These are phyloP conservation scores for Nigrospora oryzae DNA, from an alignment of 2,329 filamentous ascomycete genomes.

Conservation along the genomic window DNA sequence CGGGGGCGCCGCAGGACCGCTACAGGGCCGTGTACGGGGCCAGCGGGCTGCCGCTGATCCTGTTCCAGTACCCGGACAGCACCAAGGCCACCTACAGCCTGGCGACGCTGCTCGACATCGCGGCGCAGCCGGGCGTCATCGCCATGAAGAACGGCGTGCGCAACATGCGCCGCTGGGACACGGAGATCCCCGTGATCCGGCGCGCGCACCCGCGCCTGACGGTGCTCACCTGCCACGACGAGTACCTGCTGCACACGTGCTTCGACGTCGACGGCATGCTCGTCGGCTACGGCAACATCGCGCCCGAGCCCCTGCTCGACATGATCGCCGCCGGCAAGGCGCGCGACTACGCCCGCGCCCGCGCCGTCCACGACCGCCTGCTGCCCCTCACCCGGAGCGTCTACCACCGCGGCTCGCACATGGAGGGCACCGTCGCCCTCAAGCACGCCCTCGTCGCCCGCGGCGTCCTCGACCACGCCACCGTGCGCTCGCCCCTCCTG, in stretches of 20 bases:
- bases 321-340: constrained; percentile 41
- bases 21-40: constrained; percentile 41
- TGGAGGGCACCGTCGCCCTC: constrained; percentile 43
- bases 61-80: constrained; percentile 45
- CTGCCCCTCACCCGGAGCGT: constrained; percentile 43
- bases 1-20: constrained; percentile 41
- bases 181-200: constrained; percentile 44
- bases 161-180: constrained; percentile 49
- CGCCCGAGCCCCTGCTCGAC: constrained; percentile 38
- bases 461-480: constrained; percentile 39
- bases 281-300: constrained; percentile 42
- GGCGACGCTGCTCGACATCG: constrained; percentile 40
- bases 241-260: constrained; percentile 41
- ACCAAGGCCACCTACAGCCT: constrained; percentile 44
- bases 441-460: constrained; percentile 35
- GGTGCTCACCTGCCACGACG: constrained; percentile 42
- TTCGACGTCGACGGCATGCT: constrained; percentile 42
- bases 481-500: constrained; percentile 38
- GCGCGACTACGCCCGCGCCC: constrained; percentile 36
- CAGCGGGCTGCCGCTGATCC: constrained; percentile 38
- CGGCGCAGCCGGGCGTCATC: constrained; percentile 41
- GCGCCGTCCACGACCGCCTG: constrained; percentile 39
- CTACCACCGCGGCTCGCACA: constrained; percentile 45
- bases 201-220: constrained; percentile 37
- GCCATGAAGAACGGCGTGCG: constrained; percentile 50